phyloP scores from a whole-genome alignment of 2,329 filamentous ascomycete genomes.

The Biscogniauxia sp. region DNA sequence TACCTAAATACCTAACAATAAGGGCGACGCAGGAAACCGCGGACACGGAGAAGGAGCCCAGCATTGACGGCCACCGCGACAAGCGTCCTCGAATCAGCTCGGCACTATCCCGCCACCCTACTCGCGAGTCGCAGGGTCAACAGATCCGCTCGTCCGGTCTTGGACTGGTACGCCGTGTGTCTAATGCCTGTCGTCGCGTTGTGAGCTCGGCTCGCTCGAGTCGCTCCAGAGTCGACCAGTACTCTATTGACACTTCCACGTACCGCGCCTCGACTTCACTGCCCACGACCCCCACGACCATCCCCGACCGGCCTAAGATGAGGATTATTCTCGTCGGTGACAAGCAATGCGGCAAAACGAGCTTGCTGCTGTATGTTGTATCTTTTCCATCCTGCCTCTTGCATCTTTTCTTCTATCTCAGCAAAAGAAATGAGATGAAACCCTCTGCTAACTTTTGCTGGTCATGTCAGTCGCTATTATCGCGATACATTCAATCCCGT shows the following conservation, averaged over 20 bases:
- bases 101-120: constrained; percentile 1
- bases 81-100: constrained; percentile 23
- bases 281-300: constrained; percentile 16
- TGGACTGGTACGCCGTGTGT: constrained; percentile 20
- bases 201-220: constrained; percentile 6
- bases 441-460: not conserved
- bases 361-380: constrained; percentile 27
- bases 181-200: constrained; percentile 17
- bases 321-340: constrained; percentile 33
- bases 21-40: constrained; percentile 10
- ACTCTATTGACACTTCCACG: constrained; percentile 2
- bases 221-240: not conserved
- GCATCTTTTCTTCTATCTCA: not conserved
- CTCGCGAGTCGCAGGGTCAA: constrained; percentile 11
- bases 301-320: constrained; percentile 24
- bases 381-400: not conserved
- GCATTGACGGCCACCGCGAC: constrained; percentile 17
- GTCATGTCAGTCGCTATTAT: constrained; percentile 26
- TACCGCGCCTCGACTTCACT: constrained; percentile 9
- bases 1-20: not conserved
- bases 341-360: constrained; percentile 30
- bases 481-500: constrained; percentile 24
- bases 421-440: not conserved
- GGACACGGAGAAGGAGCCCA: constrained; percentile 6
- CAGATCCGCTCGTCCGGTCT: constrained; percentile 13